phyloP scores from a whole-genome alignment of 108 stramenopile species.

The Poteriospumella lacustris region DNA sequence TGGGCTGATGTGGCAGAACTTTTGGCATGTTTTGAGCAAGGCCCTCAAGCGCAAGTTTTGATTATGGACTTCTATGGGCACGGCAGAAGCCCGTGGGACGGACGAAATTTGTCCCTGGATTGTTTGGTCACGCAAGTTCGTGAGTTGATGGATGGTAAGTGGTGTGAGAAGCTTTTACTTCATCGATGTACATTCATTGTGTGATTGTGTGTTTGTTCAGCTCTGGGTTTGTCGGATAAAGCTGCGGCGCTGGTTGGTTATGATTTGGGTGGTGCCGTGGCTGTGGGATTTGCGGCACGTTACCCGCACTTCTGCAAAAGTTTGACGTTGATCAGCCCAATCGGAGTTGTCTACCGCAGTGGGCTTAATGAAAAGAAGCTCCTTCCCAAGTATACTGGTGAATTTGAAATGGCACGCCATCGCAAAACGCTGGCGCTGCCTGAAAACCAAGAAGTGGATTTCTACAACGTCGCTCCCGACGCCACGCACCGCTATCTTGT shows the following conservation, averaged over 20 bases:
- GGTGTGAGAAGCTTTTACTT: no score
- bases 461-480: background rate
- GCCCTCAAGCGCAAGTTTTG: background rate
- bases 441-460: background rate
- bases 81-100: background rate
- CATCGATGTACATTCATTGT: no score
- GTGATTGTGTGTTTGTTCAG: background rate
- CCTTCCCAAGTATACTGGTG: background rate
- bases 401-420: background rate
- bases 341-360: background rate
- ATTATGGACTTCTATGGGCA: conserved; percentile 9
- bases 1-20: conserved; percentile 1
- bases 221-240: background rate
- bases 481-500: background rate
- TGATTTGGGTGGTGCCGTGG: conserved; percentile 10
- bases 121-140: background rate
- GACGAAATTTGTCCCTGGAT: background rate
- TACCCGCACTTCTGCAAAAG: background rate
- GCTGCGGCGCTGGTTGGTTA: background rate
- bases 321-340: background rate
- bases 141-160: conserved; percentile 12
- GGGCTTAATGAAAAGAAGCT: background rate
- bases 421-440: background rate
- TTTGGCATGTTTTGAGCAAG: background rate
- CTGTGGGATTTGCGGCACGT: background rate